Evolutionary conservation across 192 early-diverging fungal genomes (phyloP), one percentile per base, ranked within the genome.

Genomic region (Phlyctochytrium arcticum): DNA sequence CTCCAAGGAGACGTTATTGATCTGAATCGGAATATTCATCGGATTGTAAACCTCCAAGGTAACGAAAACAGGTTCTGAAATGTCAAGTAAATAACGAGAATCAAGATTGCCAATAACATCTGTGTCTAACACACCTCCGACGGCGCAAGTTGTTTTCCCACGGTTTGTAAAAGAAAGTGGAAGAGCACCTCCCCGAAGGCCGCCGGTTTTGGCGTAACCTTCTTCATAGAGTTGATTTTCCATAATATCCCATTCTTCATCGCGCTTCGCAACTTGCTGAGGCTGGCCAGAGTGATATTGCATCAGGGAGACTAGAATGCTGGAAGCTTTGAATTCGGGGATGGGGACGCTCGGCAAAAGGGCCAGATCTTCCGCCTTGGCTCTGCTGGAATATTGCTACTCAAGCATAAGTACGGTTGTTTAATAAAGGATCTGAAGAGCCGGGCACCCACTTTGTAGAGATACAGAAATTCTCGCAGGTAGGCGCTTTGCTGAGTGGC

Each of bases 31-130:
- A 15, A 90, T 78, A 55, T 89, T 83, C 51, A 94, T 68, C 8
- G 90, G 91, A 66, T 94, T 94, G 37, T 78, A 68, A 21, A 87
- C 42, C 34, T 74, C 72, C 42, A 92, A 71, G 3, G 78, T 77
- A 4, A 89, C 88, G 65, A 84, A 77, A 6, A 88, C 78, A 29
- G 87, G 85, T 57, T 93, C 91, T 90, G n/a, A n/a, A n/a, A n/a
- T n/a, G n/a, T n/a, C n/a, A n/a, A n/a, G n/a, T n/a, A n/a, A n/a
- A n/a, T n/a, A n/a, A n/a, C n/a, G n/a, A n/a, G 29, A 53, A 5
- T 53, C 3, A 8, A 53, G 7, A 17, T 29, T 17, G 19, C 15
- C 19, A 2, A 53, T 12, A 44, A 2, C 39, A 2, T 44, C 39
- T 44, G 2, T 42, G 12, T 44, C 55, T 4, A 48, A 49, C 55